Evolutionary conservation across 2,329 filamentous ascomycete species (phyloP).

Genomic region (Penicillium palitans): DNA sequence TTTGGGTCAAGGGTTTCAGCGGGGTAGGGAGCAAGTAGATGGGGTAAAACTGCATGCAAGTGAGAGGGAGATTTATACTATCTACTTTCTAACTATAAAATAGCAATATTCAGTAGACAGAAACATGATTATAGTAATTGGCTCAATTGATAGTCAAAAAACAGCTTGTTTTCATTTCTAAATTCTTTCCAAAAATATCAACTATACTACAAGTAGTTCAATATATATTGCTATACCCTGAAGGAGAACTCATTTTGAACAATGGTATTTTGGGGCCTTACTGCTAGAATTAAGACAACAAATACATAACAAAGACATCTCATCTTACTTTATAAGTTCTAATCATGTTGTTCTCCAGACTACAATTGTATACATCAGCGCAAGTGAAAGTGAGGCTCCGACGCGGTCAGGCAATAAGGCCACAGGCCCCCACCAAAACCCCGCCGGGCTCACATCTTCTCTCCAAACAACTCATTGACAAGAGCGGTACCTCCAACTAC

Average conservation of each 20-base stretch:
- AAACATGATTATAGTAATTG: too few species aligned
- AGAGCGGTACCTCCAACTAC: constrained; percentile 4
- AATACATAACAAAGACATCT: too few species aligned
- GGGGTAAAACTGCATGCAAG: not conserved
- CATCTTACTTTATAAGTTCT: rapidly evolving
- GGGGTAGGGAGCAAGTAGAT: constrained; percentile 6
- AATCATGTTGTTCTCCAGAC: not conserved
- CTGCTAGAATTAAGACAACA: not conserved
- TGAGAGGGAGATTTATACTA: not conserved
- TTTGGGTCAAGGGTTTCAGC: not conserved
- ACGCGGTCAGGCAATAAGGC: constrained; percentile 27
- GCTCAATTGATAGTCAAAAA: not conserved
- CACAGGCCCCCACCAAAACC: constrained; percentile 34
- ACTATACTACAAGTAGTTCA: not conserved
- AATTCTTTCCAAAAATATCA: not conserved
- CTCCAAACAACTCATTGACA: constrained; percentile 14
- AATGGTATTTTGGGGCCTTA: not conserved
- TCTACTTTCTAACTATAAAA: not conserved
- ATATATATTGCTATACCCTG: not conserved
- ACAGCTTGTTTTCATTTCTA: not conserved
- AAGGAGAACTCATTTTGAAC: not conserved
- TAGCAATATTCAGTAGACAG: not conserved
- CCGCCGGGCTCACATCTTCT: constrained; percentile 31
- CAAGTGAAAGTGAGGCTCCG: constrained; percentile 11
- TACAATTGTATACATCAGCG: not conserved